Conservation (phyloP, 257 asterid species). For the Coffea canephora region DNA sequence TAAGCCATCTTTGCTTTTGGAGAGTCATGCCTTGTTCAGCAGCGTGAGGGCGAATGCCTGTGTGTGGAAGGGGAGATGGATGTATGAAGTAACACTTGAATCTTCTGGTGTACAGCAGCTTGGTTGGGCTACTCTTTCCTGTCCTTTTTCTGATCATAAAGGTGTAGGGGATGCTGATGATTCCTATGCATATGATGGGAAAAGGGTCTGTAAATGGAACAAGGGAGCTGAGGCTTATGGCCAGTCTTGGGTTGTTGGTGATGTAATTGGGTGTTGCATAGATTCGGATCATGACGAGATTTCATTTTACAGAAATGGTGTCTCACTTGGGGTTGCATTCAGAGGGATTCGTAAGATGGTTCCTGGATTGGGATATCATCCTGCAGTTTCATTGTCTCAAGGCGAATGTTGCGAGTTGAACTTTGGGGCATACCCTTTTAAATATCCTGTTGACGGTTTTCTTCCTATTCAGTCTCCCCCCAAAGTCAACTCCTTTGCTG, state of each 20-base stretch:
- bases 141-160: conserved; percentile 80
- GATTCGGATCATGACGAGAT: conserved; percentile 78
- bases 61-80: conserved; percentile 98
- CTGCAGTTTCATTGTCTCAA: conserved; percentile 91
- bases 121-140: conserved; percentile 91
- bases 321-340: conserved; percentile 91
- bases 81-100: conserved; percentile 95
- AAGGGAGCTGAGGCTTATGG: conserved; percentile 76
- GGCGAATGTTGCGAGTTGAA: conserved; percentile 94
- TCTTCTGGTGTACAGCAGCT: conserved; percentile 90
- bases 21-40: conserved; percentile 84
- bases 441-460: conserved; percentile 72
- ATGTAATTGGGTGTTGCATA: conserved; percentile 93
- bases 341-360: conserved; percentile 84
- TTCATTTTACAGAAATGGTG: conserved; percentile 74
- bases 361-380: conserved; percentile 96
- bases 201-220: conserved; percentile 89
- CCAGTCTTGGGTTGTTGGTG: conserved; percentile 94
- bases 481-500: conserved; percentile 34
- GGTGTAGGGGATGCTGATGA: conserved; percentile 97
- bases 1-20: conserved; percentile 67
- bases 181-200: conserved; percentile 93
- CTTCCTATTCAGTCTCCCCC: conserved; percentile 84
- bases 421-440: conserved; percentile 83
- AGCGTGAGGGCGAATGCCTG: conserved; percentile 84